phyloP scores from a whole-genome alignment of 306 rosid genomes.

The Acacia acuminata region DNA sequence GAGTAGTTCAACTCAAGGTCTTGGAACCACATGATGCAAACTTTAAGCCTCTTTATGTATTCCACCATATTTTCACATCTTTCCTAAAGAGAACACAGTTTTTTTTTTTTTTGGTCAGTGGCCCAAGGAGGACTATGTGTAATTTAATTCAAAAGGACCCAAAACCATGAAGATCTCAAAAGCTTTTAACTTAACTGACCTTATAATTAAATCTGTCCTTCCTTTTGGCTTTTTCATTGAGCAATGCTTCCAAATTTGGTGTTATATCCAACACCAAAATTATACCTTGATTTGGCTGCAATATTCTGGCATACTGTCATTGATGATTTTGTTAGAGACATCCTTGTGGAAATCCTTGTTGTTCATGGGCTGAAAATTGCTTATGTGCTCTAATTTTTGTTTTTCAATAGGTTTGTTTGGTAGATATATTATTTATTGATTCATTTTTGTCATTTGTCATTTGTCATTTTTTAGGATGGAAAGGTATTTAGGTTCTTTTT shows the following conservation, averaged over 20 bases:
- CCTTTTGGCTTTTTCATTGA: conserved; percentile 79
- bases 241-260: conserved; percentile 76
- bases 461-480: too few relatives aligned
- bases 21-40: conserved; percentile 96
- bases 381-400: too few relatives aligned
- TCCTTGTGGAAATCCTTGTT: too few relatives aligned
- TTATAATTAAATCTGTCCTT: conserved; percentile 92
- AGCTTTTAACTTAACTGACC: conserved; percentile 50
- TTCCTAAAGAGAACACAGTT: conserved; percentile 54
- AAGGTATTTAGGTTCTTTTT: too few relatives aligned
- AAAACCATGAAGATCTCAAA: conserved; percentile 25
- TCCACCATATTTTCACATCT: conserved; percentile 92
- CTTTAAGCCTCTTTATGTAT: conserved; percentile 86
- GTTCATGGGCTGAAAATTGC: too few relatives aligned
- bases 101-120: neutral
- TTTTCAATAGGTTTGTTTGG: too few relatives aligned
- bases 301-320: too few relatives aligned
- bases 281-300: too few relatives aligned
- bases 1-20: conserved; percentile 82
- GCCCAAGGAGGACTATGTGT: neutral
- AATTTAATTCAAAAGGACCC: neutral
- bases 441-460: too few relatives aligned
- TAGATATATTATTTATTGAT: too few relatives aligned
- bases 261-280: too few relatives aligned
- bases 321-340: too few relatives aligned